Evolutionary conservation across 2,329 filamentous ascomycete species (phyloP), one percentile per base, ranked within the genome.

Genomic region (Hymenoscyphus scutula): DNA sequence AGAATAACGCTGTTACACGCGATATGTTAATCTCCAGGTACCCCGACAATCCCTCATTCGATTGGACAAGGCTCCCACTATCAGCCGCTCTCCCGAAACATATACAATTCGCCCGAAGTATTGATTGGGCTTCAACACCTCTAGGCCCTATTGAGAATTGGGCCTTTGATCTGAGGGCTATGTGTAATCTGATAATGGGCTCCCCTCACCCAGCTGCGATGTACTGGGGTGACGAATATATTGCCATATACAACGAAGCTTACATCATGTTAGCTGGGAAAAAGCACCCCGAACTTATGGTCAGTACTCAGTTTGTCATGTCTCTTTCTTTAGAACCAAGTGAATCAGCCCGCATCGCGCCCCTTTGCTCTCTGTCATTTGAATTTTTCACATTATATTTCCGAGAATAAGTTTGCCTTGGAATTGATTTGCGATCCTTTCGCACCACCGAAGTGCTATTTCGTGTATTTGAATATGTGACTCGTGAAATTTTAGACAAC

Each of bases 131-230:
- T 1, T 78, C 82, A 0, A 95, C 91, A 1, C 78, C 87, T 3
- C 78, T 95, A 1, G 91, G 91, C 0, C 89, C 90, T 0, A 91
- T 95, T 23, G 88, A 90, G 65, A 77, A 80, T 56, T 96, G 91
- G 90, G 78, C 83, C 1, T 77, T 84, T 32, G 89, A 92, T 69
- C 77, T 95, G 56, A 83, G 91, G 60, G 84, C 86, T 65, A 91
- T 93, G 87, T 88, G 89, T 57, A 94, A 93, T 73, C 76, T 94
- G 53, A 86, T 96, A 68, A 92, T 95, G 89, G 88, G 84, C 15
- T 89, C 85, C 63, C 89, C 89, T 11, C 86, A 92, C 71, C 88
- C 89, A 1, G 85, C 87, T 5, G 88, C 89, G 7, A 85, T 92
- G 81, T 94, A 93, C 73, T 94, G 91, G 90, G 90, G 90, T 0